Percentiles rank a stretch among this genome's conserved stretches.
Evolutionary conservation across 2,329 filamentous ascomycete species (phyloP).

Genomic region (Neofusicoccum sp.): DNA sequence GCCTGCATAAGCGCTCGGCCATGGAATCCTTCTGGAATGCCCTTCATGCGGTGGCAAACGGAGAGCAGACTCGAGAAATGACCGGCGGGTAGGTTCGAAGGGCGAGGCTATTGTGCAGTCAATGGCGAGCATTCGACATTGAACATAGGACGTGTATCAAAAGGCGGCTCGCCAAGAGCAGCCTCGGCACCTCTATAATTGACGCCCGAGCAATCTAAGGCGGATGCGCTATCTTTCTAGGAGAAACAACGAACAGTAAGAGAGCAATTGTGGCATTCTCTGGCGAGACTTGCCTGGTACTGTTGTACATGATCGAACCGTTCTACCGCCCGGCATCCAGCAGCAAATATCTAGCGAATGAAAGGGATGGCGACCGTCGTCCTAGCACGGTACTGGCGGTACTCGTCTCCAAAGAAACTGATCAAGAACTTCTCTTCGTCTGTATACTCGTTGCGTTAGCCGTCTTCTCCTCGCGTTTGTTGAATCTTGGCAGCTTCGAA

Average conservation of each 20-base stretch:
- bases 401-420: conserved; percentile 76
- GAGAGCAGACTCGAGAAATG: not conserved
- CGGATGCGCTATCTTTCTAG: not conserved
- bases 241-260: not conserved
- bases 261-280: not conserved
- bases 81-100: not conserved
- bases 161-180: not conserved
- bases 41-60: not conserved
- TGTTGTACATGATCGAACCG: not conserved
- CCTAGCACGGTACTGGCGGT: conserved; percentile 67
- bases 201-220: not conserved
- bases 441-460: conserved; percentile 25
- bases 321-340: not conserved
- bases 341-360: conserved; percentile 39
- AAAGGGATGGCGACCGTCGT: conserved; percentile 82
- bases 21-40: conserved; percentile 11
- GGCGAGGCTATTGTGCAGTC: not conserved
- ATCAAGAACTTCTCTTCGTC: conserved; percentile 78
- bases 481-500: not conserved
- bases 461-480: not conserved
- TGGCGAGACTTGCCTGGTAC: not conserved
- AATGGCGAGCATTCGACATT: not conserved
- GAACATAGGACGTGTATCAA: not conserved
- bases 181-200: not conserved
- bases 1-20: conserved; percentile 3